Evolutionary conservation across 345 rosid genomes (phyloP), one percentile per base, ranked within the genome.

Genomic region (Jatropha curcas): DNA sequence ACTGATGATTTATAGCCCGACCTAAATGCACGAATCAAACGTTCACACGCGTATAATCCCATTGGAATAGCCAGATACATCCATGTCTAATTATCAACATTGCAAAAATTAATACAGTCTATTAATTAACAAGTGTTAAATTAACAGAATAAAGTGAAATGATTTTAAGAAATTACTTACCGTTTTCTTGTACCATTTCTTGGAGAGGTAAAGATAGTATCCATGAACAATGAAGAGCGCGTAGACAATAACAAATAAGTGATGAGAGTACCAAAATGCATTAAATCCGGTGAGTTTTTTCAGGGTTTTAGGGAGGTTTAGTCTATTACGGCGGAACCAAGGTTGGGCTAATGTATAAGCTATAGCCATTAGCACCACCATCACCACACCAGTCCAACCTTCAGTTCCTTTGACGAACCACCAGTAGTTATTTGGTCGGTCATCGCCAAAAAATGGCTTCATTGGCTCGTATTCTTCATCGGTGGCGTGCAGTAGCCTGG

Each of bases 241-340:
- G 50, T 90, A 90, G 76, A 92, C 92, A 67, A 90, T 80, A 60
- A 83, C 86, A 69, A 92, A 92, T 31, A 90, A 84, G 78, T 90
- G 96, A 76, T 87, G 97, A 1, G 97, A 88, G 79, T 92, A 92
- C 97, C 97, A 90, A 51, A 92, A 88, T 62, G 93, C 92, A 11
- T 92, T 89, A 84, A 92, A 90, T 27, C 97, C 97, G 0, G 92
- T 88, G 57, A 92, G 85, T 50, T 84, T 86, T 72, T 85, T 86
- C 14, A 89, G 30, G 55, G 80, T 4, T 70, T 82, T 87, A 11
- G 94, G 97, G 70, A 89, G 81, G 71, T 81, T 81, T 30, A 92
- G 68, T 65, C 87, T 70, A 74, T 86, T 87, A 25, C 89, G 84
- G n/a, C 96, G 88, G 55, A 88, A 92, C 92, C 94, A 90, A 1